phyloP scores from a whole-genome alignment of 352 stramenopile genomes.

The Phytophthora ramorum region DNA sequence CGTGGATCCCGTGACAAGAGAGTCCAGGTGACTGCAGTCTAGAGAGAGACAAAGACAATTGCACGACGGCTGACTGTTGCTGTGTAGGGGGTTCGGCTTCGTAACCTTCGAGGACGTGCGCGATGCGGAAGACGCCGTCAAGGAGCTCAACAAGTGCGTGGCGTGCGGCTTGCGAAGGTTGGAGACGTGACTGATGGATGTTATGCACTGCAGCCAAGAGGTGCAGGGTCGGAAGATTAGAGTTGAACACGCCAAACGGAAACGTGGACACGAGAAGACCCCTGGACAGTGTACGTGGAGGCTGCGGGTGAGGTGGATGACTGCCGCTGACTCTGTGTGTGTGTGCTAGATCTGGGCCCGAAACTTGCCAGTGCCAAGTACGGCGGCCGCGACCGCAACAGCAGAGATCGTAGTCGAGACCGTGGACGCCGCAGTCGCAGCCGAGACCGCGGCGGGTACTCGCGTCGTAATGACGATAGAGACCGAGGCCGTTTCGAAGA shows the following conservation, averaged over 20 bases:
- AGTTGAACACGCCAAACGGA: conserved; percentile 85
- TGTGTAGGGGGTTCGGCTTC: conserved; percentile 70
- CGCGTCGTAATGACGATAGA: conserved; percentile 54
- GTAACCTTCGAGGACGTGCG: conserved; percentile 82
- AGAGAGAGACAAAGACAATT: neutral
- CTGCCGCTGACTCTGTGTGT: neutral
- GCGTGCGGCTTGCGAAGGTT: neutral
- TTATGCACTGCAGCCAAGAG: conserved; percentile 66
- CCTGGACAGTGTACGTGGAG: conserved; percentile 75
- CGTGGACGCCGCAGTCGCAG: conserved; percentile 56
- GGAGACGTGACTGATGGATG: neutral
- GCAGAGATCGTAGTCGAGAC: conserved; percentile 56
- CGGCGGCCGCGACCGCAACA: conserved; percentile 47
- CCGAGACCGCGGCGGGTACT: conserved; percentile 47
- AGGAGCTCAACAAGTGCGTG: conserved; percentile 80
- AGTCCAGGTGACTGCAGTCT: conserved; percentile 55
- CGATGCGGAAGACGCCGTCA: conserved; percentile 79
- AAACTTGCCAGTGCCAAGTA: conserved; percentile 81
- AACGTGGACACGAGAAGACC: conserved; percentile 84
- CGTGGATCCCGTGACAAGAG: conserved; percentile 74
- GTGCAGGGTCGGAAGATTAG: conserved; percentile 73
- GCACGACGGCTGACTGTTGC: neutral
- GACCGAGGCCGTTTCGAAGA: conserved; percentile 56
- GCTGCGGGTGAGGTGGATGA: neutral
- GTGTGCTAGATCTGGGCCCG: conserved; percentile 66